These are phyloP conservation scores for Auricularia sp. DNA, from an alignment of 768 basidiomycete species.

Conservation along the genomic window DNA sequence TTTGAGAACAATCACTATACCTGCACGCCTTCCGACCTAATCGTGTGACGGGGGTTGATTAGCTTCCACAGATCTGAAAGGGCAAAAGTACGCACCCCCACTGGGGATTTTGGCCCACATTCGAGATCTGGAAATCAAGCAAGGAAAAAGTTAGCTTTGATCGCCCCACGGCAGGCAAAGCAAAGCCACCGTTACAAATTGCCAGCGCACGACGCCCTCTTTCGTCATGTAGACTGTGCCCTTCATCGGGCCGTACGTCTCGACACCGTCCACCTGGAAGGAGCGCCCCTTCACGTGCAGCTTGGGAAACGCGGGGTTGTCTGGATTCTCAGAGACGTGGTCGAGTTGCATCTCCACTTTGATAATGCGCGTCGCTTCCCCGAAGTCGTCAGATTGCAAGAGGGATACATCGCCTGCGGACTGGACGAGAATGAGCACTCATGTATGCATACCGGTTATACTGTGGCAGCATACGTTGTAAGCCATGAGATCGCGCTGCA, in stretches of 20 bases:
- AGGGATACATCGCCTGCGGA: constrained; percentile 34
- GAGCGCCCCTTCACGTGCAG: constrained; percentile 41
- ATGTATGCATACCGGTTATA: background rate
- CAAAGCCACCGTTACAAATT: constrained; percentile 39
- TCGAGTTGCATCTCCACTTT: constrained; percentile 43
- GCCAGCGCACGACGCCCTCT: constrained; percentile 42
- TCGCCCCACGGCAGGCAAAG: constrained; percentile 2
- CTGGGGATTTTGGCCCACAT: constrained; percentile 37
- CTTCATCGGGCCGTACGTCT: constrained; percentile 30
- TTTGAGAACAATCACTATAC: constrained; percentile 6
- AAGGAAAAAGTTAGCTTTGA: constrained; percentile 11
- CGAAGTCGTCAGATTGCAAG: constrained; percentile 46
- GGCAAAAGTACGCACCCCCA: constrained; percentile 39
- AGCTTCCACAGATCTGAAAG: background rate
- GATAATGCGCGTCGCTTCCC: constrained; percentile 57
- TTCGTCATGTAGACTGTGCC: constrained; percentile 41
- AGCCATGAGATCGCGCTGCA: constrained; percentile 32
- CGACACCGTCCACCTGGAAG: constrained; percentile 30
- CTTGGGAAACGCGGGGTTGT: constrained; percentile 26
- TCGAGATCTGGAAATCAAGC: constrained; percentile 34
- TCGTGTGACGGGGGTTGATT: background rate
- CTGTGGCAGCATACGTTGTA: constrained; percentile 3
- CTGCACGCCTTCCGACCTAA: constrained; percentile 53
- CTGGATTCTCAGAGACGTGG: constrained; percentile 14
- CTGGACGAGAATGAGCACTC: constrained; percentile 4